These are phyloP conservation scores for Juncus inflexus DNA, from an alignment of 176 grass and related monocot genomes.

Conservation along the genomic window DNA sequence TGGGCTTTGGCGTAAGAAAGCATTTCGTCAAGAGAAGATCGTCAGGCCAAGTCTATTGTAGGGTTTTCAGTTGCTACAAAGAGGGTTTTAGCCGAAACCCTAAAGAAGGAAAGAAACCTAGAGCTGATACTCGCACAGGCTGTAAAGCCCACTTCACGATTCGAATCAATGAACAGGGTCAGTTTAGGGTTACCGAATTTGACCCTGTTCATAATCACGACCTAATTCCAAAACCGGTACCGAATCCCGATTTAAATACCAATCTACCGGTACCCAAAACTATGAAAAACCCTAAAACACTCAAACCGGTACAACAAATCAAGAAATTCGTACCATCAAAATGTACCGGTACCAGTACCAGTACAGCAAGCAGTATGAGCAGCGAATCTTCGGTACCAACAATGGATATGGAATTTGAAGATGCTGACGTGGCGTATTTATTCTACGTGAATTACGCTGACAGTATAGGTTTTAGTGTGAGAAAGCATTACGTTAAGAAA, in stretches of 20 bases:
- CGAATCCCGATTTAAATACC: not conserved
- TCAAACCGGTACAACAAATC: not conserved
- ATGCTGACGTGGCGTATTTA: constrained; percentile 39
- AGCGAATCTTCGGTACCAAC: constrained; percentile 33
- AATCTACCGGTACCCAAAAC: not conserved
- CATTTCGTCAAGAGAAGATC: constrained; percentile 33
- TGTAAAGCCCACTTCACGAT: constrained; percentile 43
- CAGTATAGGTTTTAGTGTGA: constrained; percentile 39
- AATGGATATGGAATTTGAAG: constrained; percentile 48
- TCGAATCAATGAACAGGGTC: constrained; percentile 25
- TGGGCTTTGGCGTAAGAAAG: constrained; percentile 36
- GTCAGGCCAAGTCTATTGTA: constrained; percentile 29
- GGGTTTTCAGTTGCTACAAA: constrained; percentile 41
- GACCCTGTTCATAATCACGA: constrained; percentile 45
- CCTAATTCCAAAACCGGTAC: not conserved
- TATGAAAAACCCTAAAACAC: constrained; percentile 8
- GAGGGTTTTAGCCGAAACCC: constrained; percentile 27
- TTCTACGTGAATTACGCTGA: constrained; percentile 44
- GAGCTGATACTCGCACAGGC: constrained; percentile 39
- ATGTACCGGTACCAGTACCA: not conserved
- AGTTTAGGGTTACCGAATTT: constrained; percentile 40
- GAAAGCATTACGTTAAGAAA: constrained; percentile 45
- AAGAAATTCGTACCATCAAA: constrained; percentile 16
- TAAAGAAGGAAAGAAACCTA: constrained; percentile 31
- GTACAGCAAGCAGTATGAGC: not conserved